A percentile compares a stretch with the other conserved stretches of the same genome.
Conservation (phyloP, 2,329 filamentous ascomycete species). For the Fusarium staphyleae region DNA sequence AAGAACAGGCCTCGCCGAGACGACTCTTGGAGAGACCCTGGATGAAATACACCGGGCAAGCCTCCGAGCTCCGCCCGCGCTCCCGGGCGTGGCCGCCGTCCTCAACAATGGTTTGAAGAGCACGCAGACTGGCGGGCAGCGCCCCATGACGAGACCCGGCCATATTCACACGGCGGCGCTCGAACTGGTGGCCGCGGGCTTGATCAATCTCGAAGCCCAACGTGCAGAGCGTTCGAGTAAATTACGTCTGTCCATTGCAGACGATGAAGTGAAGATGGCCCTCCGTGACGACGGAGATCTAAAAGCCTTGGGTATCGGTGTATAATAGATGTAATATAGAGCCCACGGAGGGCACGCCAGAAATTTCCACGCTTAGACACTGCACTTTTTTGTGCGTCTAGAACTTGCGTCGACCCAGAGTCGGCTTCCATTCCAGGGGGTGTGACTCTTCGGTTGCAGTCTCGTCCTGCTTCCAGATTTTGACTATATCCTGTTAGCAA, state of each 20-base stretch:
- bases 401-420: conserved; percentile 77
- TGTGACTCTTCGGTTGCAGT: conserved; percentile 89
- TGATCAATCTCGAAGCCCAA: conserved; percentile 82
- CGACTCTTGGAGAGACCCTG: conserved; percentile 85
- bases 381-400: conserved; percentile 46
- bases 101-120: conserved; percentile 43
- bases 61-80: conserved; percentile 45
- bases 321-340: conserved; percentile 44
- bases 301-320: conserved; percentile 73
- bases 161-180: conserved; percentile 74
- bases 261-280: conserved; percentile 89
- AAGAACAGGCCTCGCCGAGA: conserved; percentile 85
- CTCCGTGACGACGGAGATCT: conserved; percentile 89
- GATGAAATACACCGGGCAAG: conserved; percentile 68
- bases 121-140: conserved; percentile 39
- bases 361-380: conserved; percentile 16
- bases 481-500: conserved; percentile 61
- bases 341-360: conserved; percentile 10
- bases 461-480: conserved; percentile 96
- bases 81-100: conserved; percentile 49
- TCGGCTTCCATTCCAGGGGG: conserved; percentile 91
- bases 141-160: conserved; percentile 45
- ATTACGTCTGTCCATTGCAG: conserved; percentile 82
- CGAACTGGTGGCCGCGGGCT: conserved; percentile 84
- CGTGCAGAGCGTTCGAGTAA: conserved; percentile 87